A percentile compares a stretch with the other conserved stretches of the same genome.
phyloP scores from a whole-genome alignment of 1,284 basidiomycete genomes.

The Pseudomicrostroma phylloplanum region DNA sequence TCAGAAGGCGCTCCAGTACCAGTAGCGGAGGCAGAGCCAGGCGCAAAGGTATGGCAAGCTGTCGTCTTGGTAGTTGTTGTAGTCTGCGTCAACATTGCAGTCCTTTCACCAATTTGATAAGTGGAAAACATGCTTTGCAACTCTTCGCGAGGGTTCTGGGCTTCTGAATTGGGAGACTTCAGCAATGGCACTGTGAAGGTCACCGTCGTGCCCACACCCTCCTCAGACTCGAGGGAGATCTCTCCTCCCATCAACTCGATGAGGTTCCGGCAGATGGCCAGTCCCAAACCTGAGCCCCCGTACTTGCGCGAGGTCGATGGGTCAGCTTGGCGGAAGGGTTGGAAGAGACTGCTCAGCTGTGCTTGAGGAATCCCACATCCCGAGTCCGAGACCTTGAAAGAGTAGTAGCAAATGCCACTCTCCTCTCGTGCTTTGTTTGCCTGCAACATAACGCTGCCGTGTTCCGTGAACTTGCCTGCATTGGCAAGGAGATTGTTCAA shows the following conservation, averaged over 20 bases:
- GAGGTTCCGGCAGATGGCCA: conserved; percentile 33
- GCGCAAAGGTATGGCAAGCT: too few species aligned
- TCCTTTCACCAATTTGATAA: background rate
- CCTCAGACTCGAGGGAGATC: conserved; percentile 35
- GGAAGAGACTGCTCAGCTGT: conserved; percentile 46
- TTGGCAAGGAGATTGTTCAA: conserved; percentile 52
- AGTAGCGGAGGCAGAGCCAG: background rate
- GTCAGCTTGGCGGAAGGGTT: conserved; percentile 47
- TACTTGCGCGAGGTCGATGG: conserved; percentile 35
- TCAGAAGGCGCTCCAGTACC: background rate
- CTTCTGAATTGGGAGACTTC: background rate
- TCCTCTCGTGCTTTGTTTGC: conserved; percentile 19
- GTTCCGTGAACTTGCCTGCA: conserved; percentile 50
- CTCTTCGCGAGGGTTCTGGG: background rate
- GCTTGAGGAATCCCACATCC: conserved; percentile 47
- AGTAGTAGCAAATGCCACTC: conserved; percentile 26
- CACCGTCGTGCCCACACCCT: conserved; percentile 38
- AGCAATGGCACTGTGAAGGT: conserved; percentile 37
- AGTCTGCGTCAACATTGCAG: background rate
- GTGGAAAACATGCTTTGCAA: background rate
- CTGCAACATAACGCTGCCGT: conserved; percentile 27
- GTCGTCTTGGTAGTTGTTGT: background rate
- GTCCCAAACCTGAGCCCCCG: conserved; percentile 40
- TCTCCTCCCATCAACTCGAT: conserved; percentile 39
- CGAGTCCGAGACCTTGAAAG: conserved; percentile 47